These are phyloP conservation scores for Castanea crenata DNA, from an alignment of 306 rosid species.

Conservation along the genomic window DNA sequence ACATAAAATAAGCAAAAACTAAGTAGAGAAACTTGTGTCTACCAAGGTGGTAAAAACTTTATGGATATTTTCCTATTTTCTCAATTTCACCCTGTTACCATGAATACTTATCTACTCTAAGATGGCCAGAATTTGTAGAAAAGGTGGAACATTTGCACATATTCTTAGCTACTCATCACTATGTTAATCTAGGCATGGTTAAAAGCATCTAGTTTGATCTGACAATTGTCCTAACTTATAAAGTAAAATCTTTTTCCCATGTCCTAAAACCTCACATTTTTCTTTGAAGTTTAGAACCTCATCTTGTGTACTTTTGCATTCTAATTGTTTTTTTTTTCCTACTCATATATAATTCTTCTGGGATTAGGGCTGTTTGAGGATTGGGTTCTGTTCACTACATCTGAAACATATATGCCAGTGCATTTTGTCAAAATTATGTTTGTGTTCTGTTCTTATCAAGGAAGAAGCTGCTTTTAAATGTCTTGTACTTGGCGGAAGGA, in stretches of 20 bases:
- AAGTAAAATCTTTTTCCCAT: not conserved
- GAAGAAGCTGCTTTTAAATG: conserved; percentile 3
- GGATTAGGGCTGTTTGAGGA: not conserved
- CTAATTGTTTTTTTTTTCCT: not conserved
- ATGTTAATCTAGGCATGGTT: not conserved
- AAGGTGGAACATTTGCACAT: not conserved
- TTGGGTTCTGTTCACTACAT: not conserved
- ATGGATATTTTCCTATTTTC: not conserved
- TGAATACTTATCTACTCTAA: not conserved
- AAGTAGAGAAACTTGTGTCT: not conserved
- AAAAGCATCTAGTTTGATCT: not conserved
- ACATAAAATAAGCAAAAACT: too few species aligned
- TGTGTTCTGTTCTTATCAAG: not conserved
- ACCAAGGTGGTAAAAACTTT: not conserved
- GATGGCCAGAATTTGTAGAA: not conserved
- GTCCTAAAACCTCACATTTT: not conserved
- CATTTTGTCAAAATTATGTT: not conserved
- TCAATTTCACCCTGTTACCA: not conserved
- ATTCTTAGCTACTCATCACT: not conserved
- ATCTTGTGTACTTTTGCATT: not conserved
- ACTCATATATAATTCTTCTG: not conserved
- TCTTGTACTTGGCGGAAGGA: not conserved
- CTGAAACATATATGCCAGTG: not conserved
- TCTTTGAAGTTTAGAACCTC: not conserved
- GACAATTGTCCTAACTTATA: not conserved